Base-by-base conservation (phyloP, 2,329 filamentous ascomycete species). In the Aphanoascus verrucosus region DNA sequence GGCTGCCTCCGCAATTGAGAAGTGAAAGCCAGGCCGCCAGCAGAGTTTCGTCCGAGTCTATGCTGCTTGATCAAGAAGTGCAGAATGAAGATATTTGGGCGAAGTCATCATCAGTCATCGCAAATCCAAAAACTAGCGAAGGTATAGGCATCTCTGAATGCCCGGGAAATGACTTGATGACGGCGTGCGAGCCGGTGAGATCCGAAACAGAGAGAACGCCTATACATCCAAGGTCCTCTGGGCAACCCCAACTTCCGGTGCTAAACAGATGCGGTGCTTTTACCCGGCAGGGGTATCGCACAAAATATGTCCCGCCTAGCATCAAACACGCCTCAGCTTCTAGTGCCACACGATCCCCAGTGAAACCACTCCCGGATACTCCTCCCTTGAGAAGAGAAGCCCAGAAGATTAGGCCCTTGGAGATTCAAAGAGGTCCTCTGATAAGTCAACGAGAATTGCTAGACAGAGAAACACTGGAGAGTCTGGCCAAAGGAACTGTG, bases 61-160 rank as follows among this genome's bases (percentile, higher is more conserved):
- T 70, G 65, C 62, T 68, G 28, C 57, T 69, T 28, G 63, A 65
- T 46, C 47, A 55, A 12, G 63, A 66, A 19, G 57, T 56, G 19
- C 28, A 11, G 3, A 6, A 2, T 14, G 38, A 40, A 11, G 23
- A 14, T 17, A 15, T 38, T 38, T 14, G 23, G 1, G n/a, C 20
- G 4, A 15, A 38, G 6, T 19, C 17, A 28, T 38, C 49, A 1
- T 52, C 49, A 14, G n/a, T 38, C 5, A 4, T 47, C 15, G 51
- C 17, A 9, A 47, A 53, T 2, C 35, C 19, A 32, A 42, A 31
- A 32, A 47, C 20, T 34, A 53, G 35, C 19, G 34, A n/a, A 20
- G 34, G 11, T 11, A 20, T 48, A 17, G 44, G 11, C n/a, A 8
- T 31, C 7, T 28, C 28, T 7, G 17, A 31, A 6, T 14, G 9